Evolutionary conservation across 225 moss, liverwort and hornwort genomes (phyloP), one percentile per base, ranked within the genome.

Genomic region (Marchantia polymorpha): DNA sequence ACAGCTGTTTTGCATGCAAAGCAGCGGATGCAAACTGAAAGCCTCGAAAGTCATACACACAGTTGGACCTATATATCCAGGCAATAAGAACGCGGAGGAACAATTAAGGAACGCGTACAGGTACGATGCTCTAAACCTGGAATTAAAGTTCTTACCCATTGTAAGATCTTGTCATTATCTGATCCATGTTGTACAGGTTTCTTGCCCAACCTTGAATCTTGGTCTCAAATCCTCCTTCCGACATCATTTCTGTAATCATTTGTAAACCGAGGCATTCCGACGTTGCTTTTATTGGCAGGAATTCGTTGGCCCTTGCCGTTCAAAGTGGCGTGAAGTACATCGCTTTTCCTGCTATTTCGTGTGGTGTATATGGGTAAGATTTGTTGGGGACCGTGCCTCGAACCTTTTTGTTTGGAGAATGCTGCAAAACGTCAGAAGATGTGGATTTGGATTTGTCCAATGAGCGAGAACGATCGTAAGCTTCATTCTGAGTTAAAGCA

Each of bases 301-400:
- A 69, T 27, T 91, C 92, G 51, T 82, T 89, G 47, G 65, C 50
- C 50, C 71, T 81, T 72, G 96, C 96, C 26, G 49, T 83, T 48
- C 73, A 82, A 67, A 71, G 74, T 10, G 85, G 81, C 26, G 75
- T 94, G 79, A 85, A 89, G 82, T 93, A 96, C 71, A 75, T 96
- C 79, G 89, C 91, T 26, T 94, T 96, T 87, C 94, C 96, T 53
- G 96, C 94, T 71, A 91, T 96, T 81, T 94, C 96, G 19, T 96
- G 96, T 58, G 96, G 96, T 58, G 17, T 91, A 16, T 96, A 91
- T 76, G 83, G 88, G 76, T 90, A 75, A 59, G 88, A 67, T 2
- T 7, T 52, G 30, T 10, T 75, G 16, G 39, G 39, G 3, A 5
- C 5, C 74, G 55, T 25, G 69, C 69, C 0, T 51, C 39, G 8